These are phyloP conservation scores for Alternaria solani DNA, from an alignment of 2,329 filamentous ascomycete genomes.

Conservation along the genomic window DNA sequence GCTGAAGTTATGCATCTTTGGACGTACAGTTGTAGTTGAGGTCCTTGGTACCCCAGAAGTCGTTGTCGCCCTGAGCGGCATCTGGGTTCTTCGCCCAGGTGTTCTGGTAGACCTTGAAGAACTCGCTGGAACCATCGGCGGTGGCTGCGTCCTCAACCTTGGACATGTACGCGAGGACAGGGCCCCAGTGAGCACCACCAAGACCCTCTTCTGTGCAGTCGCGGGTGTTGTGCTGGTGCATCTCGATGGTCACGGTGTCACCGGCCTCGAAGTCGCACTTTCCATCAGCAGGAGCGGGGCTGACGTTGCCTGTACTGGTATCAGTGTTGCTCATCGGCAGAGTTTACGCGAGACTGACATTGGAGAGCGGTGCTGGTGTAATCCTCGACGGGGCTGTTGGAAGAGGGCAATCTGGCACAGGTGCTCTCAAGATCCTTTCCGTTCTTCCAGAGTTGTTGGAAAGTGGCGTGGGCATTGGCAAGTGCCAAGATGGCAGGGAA, in stretches of 20 bases:
- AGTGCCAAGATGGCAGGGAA: constrained; percentile 38
- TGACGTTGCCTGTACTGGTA: constrained; percentile 28
- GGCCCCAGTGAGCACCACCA: constrained; percentile 59
- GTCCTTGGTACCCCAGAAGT: constrained; percentile 54
- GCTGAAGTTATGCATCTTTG: too few relatives aligned
- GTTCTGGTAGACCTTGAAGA: constrained; percentile 59
- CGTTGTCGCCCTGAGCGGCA: constrained; percentile 52
- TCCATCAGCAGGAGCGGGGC: constrained; percentile 33
- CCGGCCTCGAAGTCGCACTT: constrained; percentile 39
- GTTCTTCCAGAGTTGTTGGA: constrained; percentile 43
- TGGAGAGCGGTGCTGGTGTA: constrained; percentile 43
- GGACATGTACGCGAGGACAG: constrained; percentile 62
- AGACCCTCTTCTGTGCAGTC: constrained; percentile 34
- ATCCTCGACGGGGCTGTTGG: constrained; percentile 42
- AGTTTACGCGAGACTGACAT: constrained; percentile 15
- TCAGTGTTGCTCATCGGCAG: neutral
- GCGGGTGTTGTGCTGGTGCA: constrained; percentile 40
- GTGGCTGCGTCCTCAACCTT: constrained; percentile 50
- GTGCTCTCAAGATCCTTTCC: constrained; percentile 42
- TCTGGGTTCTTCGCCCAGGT: constrained; percentile 45
- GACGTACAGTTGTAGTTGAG: constrained; percentile 49
- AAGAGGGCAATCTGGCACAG: constrained; percentile 36
- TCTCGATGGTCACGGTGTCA: constrained; percentile 41
- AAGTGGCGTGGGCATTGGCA: constrained; percentile 41
- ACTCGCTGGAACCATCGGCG: constrained; percentile 58